Percentiles rank a stretch among this genome's conserved stretches.
These are phyloP conservation scores for Hypholoma sublateritium DNA, from an alignment of 768 basidiomycete species.

Conservation along the genomic window DNA sequence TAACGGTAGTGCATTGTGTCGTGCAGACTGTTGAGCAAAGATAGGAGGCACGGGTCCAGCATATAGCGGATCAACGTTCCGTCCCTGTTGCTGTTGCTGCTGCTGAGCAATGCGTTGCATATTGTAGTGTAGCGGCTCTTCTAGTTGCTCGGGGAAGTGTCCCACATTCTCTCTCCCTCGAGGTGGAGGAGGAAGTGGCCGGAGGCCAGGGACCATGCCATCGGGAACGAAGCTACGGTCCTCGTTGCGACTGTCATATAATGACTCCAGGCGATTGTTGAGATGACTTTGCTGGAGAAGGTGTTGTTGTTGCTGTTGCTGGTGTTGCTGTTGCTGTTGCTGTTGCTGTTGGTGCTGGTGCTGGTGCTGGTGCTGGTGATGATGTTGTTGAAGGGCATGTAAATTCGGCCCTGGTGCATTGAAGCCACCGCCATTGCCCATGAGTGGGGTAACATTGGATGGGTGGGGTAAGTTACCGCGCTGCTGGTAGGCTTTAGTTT, in stretches of 20 bases:
- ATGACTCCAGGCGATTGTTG: constrained; percentile 57
- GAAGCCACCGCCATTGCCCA: constrained; percentile 30
- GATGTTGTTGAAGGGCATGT: constrained; percentile 39
- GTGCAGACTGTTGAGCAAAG: constrained; percentile 55
- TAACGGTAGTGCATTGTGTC: constrained; percentile 49
- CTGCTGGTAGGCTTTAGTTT: constrained; percentile 15
- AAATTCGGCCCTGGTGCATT: constrained; percentile 36
- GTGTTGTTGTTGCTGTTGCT: constrained; percentile 42
- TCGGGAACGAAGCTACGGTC: constrained; percentile 81
- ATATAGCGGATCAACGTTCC: constrained; percentile 58
- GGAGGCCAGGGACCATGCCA: constrained; percentile 83
- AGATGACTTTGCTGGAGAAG: constrained; percentile 42
- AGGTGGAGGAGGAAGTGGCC: constrained; percentile 61
- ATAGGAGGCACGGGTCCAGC: constrained; percentile 45
- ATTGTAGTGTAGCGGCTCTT: constrained; percentile 63
- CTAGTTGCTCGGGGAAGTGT: constrained; percentile 57
- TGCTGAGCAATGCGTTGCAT: constrained; percentile 54
- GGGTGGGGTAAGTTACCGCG: constrained; percentile 28
- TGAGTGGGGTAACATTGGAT: constrained; percentile 17
- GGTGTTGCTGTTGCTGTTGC: constrained; percentile 41
- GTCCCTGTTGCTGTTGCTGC: constrained; percentile 48
- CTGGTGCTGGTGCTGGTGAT: constrained; percentile 25
- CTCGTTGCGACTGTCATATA: constrained; percentile 74
- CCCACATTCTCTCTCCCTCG: constrained; percentile 56
- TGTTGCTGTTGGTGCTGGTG: constrained; percentile 39